Evolutionary conservation across 495 filamentous ascomycete species (phyloP).

Genomic region (Xylaria grammica): DNA sequence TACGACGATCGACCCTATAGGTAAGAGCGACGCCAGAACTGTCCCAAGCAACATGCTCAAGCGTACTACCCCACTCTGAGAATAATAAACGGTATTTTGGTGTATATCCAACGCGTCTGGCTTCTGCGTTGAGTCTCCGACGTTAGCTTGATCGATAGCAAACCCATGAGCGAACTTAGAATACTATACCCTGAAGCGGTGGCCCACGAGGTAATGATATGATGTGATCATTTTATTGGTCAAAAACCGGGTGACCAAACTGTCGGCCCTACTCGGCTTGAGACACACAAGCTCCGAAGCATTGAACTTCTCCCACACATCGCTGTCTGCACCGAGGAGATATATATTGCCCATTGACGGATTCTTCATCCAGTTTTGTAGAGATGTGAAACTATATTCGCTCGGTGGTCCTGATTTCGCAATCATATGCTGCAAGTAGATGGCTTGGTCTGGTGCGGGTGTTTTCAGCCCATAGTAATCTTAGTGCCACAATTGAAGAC

Average conservation of each 20-base stretch:
- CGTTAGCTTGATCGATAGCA: too few species aligned
- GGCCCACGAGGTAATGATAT: not conserved
- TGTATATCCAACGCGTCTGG: too few species aligned
- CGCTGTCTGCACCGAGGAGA: not conserved
- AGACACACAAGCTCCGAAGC: conserved; percentile 4
- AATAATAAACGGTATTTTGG: too few species aligned
- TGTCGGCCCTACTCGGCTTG: not conserved
- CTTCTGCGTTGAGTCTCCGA: too few species aligned
- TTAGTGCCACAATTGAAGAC: not conserved
- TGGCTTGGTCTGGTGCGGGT: not conserved
- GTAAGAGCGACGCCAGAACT: too few species aligned
- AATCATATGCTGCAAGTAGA: not conserved
- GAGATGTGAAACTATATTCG: not conserved
- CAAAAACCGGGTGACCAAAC: not conserved
- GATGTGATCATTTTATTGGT: not conserved
- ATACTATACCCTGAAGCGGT: not conserved
- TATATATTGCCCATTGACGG: conserved; percentile 1
- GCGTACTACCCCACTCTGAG: too few species aligned
- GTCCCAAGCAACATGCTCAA: too few species aligned
- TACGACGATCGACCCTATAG: not conserved
- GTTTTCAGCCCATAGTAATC: not conserved
- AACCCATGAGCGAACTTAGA: not conserved
- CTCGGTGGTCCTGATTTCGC: not conserved
- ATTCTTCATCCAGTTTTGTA: not conserved
- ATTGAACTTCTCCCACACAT: not conserved